Base-by-base conservation (phyloP, 306 rosid genomes). In the Arachis hypogaea region DNA sequence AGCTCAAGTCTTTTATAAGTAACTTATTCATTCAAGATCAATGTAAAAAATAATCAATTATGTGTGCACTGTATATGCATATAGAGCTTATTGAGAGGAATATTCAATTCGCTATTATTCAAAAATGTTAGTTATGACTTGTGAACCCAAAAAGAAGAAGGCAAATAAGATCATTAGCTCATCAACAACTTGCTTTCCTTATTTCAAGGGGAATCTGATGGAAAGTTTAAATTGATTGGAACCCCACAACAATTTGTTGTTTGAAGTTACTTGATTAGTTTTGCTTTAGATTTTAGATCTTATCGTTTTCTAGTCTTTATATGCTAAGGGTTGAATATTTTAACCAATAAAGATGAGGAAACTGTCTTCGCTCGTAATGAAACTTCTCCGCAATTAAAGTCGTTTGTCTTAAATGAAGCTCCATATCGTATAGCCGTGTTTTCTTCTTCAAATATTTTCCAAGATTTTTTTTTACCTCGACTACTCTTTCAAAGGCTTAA, bases 351-450 rank as follows among this genome's bases (percentile, higher is more conserved):
- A 45, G 61, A 33, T 42, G 49, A 54, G 7, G 9, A 65, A 69
- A 71, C 7, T 54, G 54, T 66, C 64, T 51, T 56, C 58, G 16
- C 42, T 63, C 63, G 11, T 58, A 47, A 65, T 59, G 73, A 83
- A 79, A 75, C 74, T 76, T 79, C 71, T 76, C 84, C 49, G 66
- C 78, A 83, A 6, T 76, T 79, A 50, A 83, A 75, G 86, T 83
- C 81, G 76, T 36, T 22, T 22, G 28, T 22, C 28, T 22, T 22
- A 22, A 22, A 22, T 22, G 28, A 22, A 22, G 28, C 28, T 22
- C 28, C 28, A 22, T 22, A 22, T 22, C 28, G 28, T 22, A 22
- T 22, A 22, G 28, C 1, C 28, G 28, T 22, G 28, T 22, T 22
- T 22, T 22, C 28, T 22, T 22, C 28, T 22, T 22, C 28, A 22